Evolutionary conservation across 768 basidiomycete species (phyloP), one percentile per base, ranked within the genome.

Genomic region (Termitomyces sp.): DNA sequence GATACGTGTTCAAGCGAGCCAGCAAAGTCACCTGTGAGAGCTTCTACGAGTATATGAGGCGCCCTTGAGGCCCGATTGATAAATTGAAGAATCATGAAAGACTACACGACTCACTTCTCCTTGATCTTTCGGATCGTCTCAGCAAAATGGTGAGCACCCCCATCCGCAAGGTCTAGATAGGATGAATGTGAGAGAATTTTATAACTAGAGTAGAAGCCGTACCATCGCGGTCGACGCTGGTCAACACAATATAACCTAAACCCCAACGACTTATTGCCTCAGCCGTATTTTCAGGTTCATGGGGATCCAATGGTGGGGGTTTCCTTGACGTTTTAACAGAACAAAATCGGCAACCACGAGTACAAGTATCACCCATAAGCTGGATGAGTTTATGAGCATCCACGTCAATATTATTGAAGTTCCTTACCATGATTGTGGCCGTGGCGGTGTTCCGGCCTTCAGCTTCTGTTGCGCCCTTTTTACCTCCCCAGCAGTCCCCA

Each of bases 301-400:
- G 94, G 0, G 91, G 86, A 67, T 99, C 96, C 40, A 99, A 73
- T 7, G 97, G 95, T 30, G 90, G 86, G 9, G 97, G 97, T 0
- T 85, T 68, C 51, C 82, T 78, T 3, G 94, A 94, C 0, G 97
- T 99, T 76, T 97, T 97, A 50, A 99, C 93, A 9, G 95, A 91
- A 66, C 97, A 99, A 68, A 99, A 99, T 54, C 95, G 80, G 72
- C 97, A 99, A 1, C 94, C 97, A 66, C 97, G 85, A 37, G 97
- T 99, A 68, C 97, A 99, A 14, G 94, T 97, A 73, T 98, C 96
- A 9, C 97, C 97, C 97, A 99, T 98, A 14, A 99, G 76, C 95
- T 98, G 62, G 30, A 57, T 35, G 50, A 19, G 54, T 31, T 51
- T n/a, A 47, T 54, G 52, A 50, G 41, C 42, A 38, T 33, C 47